A percentile compares a stretch with the other conserved stretches of the same genome.
These are phyloP conservation scores for Teunomyces lycoperdinae DNA, from an alignment of 805 yeast genomes.

Conservation along the genomic window DNA sequence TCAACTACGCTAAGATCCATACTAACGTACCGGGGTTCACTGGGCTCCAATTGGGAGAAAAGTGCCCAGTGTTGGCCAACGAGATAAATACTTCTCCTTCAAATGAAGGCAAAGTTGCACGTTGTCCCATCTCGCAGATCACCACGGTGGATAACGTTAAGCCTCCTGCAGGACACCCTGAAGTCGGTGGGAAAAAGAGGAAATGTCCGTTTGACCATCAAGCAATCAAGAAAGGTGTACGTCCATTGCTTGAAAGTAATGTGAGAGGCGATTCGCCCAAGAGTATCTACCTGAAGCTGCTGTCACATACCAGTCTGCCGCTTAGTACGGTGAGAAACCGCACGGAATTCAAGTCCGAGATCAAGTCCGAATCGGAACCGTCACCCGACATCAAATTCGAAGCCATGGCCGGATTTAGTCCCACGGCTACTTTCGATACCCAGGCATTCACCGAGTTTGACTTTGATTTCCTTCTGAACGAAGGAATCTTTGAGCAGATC, in stretches of 20 bases:
- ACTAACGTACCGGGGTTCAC: constrained; percentile 27
- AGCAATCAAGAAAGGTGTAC: constrained; percentile 9
- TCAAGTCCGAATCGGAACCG: neutral
- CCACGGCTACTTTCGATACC: constrained; percentile 4
- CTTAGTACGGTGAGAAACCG: neutral
- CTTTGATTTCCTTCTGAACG: constrained; percentile 30
- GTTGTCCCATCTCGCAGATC: constrained; percentile 25
- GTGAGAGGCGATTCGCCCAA: constrained; percentile 11
- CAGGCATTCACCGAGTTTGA: constrained; percentile 14
- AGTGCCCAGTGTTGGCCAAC: neutral
- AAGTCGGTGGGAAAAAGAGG: constrained; percentile 13
- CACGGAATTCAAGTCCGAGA: neutral
- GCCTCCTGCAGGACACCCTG: constrained; percentile 3
- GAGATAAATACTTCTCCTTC: neutral
- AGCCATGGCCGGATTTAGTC: neutral
- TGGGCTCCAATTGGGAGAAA: constrained; percentile 9
- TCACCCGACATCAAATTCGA: neutral
- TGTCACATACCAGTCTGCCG: neutral
- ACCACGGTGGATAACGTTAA: constrained; percentile 17
- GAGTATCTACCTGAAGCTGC: neutral
- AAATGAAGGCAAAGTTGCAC: constrained; percentile 7
- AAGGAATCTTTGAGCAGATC: constrained; percentile 22
- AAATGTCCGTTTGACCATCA: constrained; percentile 35
- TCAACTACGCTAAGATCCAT: constrained; percentile 33
- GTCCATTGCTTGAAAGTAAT: constrained; percentile 16